Evolutionary conservation across 345 rosid species (phyloP).

Genomic region (Carallia pectinifolia): DNA sequence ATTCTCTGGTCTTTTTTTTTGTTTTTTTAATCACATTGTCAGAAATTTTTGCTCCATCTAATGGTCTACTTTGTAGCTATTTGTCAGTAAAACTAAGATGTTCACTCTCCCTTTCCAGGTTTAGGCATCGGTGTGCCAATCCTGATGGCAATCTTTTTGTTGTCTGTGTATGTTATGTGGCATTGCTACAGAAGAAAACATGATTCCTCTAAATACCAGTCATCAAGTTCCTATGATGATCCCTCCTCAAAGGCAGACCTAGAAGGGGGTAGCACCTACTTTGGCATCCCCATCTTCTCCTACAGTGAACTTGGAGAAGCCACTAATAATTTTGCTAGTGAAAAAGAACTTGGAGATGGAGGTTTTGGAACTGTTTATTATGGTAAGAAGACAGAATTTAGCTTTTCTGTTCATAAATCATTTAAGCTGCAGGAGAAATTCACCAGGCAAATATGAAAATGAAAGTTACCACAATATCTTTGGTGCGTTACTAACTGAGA

Average conservation of each 20-base stretch:
- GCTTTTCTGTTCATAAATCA: neutral
- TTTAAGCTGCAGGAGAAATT: neutral
- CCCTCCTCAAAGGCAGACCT: constrained; percentile 38
- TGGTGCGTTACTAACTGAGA: neutral
- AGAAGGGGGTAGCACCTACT: constrained; percentile 27
- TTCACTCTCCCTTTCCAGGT: constrained; percentile 17
- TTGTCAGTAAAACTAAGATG: neutral
- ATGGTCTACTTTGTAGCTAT: neutral
- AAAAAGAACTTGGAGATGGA: constrained; percentile 29
- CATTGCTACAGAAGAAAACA: constrained; percentile 19
- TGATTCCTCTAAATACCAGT: constrained; percentile 22
- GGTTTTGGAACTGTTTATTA: constrained; percentile 29
- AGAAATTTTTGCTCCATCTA: neutral
- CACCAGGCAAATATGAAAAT: neutral
- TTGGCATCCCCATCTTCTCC: constrained; percentile 20
- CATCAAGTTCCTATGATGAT: constrained; percentile 20
- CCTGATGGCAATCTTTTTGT: constrained; percentile 10
- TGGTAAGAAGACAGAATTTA: constrained; percentile 14
- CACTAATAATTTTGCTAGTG: constrained; percentile 15
- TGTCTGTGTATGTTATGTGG: constrained; percentile 14
- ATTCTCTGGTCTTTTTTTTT: neutral
- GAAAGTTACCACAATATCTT: neutral
- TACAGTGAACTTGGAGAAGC: constrained; percentile 25
- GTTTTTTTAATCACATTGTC: neutral
- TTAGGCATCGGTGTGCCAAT: constrained; percentile 39